Evolutionary conservation across 202 grass and related monocot species (phyloP), one percentile per base, ranked within the genome.

Genomic region (Elaeis oleifera): DNA sequence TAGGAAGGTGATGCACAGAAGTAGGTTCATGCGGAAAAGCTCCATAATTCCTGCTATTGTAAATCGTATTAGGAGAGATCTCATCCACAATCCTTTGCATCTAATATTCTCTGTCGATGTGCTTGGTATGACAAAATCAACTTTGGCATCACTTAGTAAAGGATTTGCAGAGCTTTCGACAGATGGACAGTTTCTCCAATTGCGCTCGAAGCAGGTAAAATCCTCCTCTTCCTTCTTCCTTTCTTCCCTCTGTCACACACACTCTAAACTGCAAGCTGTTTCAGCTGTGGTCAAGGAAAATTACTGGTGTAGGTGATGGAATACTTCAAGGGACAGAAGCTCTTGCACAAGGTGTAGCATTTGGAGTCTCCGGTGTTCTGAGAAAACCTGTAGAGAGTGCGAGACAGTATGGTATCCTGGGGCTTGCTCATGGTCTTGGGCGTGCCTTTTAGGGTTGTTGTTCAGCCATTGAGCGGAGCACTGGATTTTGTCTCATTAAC

Each of bases 151-250:
- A 53, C 82, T 99, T 63, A 99, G 88, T 74, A 99, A 89, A 90
- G 94, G 94, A 77, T 99, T 99, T 83, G 88, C 88, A 4, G 85
- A 99, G 80, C 94, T 99, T 32, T 99, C 94, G 57, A 92, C 75
- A 54, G 94, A 99, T 82, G 88, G 88, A 3, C 88, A 92, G 72
- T 99, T 99, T 72, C 87, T 99, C 76, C 94, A 86, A 60, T 63
- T 92, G 62, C 78, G 94, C 65, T 89, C 88, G 77, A 88, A 99
- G 68, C 88, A 97, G 89, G 94, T 97, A 73, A 71, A 76, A 69
- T 75, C 26, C 6, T 54, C n/a, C 27, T 52, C 2, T 56, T 3
- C 5, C 67, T 78, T 69, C 49, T 56, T 75, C 8, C 32, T 75
- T 79, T 44, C 74, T 50, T 65, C 57, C 26, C 28, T 28, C 32